phyloP scores from a whole-genome alignment of 1,284 basidiomycete species.

The Ganoderma boninense region DNA sequence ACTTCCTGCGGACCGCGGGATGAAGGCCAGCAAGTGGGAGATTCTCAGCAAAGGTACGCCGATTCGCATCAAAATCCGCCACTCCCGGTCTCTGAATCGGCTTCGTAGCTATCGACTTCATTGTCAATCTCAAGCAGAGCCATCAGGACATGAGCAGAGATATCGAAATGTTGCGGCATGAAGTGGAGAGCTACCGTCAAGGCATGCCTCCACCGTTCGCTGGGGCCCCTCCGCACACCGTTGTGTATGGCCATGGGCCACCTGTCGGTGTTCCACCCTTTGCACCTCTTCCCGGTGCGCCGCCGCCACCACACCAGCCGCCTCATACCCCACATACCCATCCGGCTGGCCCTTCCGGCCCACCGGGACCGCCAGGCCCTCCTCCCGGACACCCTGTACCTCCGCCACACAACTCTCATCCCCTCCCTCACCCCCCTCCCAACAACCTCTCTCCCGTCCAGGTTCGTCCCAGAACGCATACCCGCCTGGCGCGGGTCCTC shows the following conservation, averaged over 20 bases:
- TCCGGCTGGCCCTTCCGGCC: conserved; percentile 33
- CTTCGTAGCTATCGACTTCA: conserved; percentile 85
- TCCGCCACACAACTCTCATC: conserved; percentile 42
- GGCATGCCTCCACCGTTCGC: conserved; percentile 59
- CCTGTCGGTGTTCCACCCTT: conserved; percentile 41
- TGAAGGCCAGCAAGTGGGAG: conserved; percentile 98
- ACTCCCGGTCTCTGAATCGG: not conserved
- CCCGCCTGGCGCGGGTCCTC: conserved; percentile 47
- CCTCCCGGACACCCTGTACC: conserved; percentile 33
- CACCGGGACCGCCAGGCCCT: conserved; percentile 2
- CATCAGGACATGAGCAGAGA: conserved; percentile 82
- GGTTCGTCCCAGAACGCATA: conserved; percentile 60
- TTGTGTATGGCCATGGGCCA: conserved; percentile 59
- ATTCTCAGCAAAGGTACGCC: conserved; percentile 88
- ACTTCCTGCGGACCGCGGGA: conserved; percentile 88
- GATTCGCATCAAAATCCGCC: conserved; percentile 3
- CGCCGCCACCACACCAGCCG: conserved; percentile 39
- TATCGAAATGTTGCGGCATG: conserved; percentile 79
- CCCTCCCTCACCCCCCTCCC: conserved; percentile 44
- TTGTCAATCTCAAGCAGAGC: conserved; percentile 76
- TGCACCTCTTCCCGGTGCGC: conserved; percentile 45
- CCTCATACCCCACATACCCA: conserved; percentile 47
- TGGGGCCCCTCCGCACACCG: conserved; percentile 57
- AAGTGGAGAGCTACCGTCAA: conserved; percentile 72
- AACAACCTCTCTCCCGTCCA: conserved; percentile 43